Evolutionary conservation across 305 asterid species (phyloP), one percentile per base, ranked within the genome.

Genomic region (Fraxinus angustifolia): DNA sequence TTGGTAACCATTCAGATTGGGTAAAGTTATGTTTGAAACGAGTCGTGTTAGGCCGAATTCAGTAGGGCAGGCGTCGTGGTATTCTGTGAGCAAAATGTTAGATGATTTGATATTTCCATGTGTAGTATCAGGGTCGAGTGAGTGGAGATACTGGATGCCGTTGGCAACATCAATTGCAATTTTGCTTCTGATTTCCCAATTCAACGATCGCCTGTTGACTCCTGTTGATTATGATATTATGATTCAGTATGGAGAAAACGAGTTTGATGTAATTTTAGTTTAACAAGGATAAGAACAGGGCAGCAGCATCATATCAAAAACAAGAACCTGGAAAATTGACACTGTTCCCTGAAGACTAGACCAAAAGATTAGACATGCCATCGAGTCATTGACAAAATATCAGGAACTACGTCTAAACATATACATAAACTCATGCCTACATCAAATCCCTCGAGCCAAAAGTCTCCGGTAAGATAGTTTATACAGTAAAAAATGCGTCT

Each of bases 51-150:
- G 79, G 86, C 93, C 89, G 7, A 72, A 85, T 72, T 92, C 94
- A 0, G 92, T 83, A 62, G 91, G 62, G 0, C 83, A 80, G 4
- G 90, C 86, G 3, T 60, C 80, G 79, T 90, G 83, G 85, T 85
- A 70, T 10, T 76, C 81, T 0, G 84, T 79, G 80, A 92, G 81
- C 80, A 92, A 83, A 17, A 92, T 78, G 89, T 91, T 92, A 4
- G 97, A 90, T 0, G 95, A 88, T 35, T 85, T 90, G 83, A 92
- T 82, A 86, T 91, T 92, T 86, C 97, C 97, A 77, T 92, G 95
- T 31, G 83, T 34, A 19, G 85, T 23, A 19, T 19, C 71, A n/a
- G 84, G 77, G 81, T 88, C 75, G 0, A 68, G 45, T 21, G 94
- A 91, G 81, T 91, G 97, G 60, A 92, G 91, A 56, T 90, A 85